Conservation (phyloP, 2,329 filamentous ascomycete genomes). For the Pyrenochaeta sp. region DNA sequence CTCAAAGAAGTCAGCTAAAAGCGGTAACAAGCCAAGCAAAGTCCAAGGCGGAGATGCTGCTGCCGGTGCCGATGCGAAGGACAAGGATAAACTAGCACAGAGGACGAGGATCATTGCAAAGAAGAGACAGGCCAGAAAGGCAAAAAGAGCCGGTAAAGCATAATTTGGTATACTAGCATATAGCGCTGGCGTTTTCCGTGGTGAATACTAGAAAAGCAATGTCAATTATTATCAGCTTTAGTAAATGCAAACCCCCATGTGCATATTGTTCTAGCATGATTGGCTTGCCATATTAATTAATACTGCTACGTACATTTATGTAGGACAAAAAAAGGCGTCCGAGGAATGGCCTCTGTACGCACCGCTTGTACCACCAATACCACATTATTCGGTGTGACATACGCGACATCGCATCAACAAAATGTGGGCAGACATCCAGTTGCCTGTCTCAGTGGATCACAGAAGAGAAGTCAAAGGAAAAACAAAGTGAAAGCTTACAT, state of each 20-base stretch:
- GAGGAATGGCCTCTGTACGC: too few species aligned
- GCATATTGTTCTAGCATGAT: too few species aligned
- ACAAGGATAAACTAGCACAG: conserved; percentile 62
- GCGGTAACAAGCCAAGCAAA: conserved; percentile 16
- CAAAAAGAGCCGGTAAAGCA: conserved; percentile 65
- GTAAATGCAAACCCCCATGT: conserved; percentile 58
- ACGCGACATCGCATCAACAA: too few species aligned
- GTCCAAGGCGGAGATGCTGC: conserved; percentile 29
- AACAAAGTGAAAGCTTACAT: too few species aligned
- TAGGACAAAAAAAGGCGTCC: too few species aligned
- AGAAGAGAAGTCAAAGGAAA: too few species aligned
- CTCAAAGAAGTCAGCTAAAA: conserved; percentile 17
- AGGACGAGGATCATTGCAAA: conserved; percentile 82
- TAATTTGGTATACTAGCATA: conserved; percentile 17
- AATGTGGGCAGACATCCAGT: too few species aligned
- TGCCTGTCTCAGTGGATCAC: too few species aligned
- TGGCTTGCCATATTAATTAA: too few species aligned
- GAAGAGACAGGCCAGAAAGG: conserved; percentile 76
- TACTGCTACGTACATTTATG: too few species aligned
- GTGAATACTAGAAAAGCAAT: not conserved
- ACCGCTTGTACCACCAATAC: too few species aligned
- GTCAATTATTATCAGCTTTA: not conserved
- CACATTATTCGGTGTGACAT: too few species aligned
- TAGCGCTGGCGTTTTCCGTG: conserved; percentile 17
- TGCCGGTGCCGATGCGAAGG: conserved; percentile 11